Evolutionary conservation across 2,329 filamentous ascomycete genomes (phyloP).

Genomic region (Fusarium hostae): DNA sequence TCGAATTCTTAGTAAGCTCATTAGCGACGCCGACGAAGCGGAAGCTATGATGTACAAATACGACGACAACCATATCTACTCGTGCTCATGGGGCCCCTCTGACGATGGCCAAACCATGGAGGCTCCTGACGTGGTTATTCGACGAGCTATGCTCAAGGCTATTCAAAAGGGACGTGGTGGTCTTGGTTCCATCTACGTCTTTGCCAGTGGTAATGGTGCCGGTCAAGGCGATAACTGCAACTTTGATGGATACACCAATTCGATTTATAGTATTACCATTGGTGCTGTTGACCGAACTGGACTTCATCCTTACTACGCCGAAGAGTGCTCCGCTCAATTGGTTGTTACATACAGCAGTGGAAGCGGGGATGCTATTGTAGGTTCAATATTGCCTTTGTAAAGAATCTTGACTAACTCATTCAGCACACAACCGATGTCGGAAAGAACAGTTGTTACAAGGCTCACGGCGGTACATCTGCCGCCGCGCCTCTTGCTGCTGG

Average conservation of each 20-base stretch:
- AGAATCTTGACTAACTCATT: conserved; percentile 8
- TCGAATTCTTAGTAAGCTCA: conserved; percentile 89
- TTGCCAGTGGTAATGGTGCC: conserved; percentile 93
- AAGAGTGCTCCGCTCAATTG: conserved; percentile 93
- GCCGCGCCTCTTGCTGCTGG: conserved; percentile 93
- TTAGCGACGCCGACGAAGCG: conserved; percentile 92
- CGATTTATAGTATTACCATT: conserved; percentile 98
- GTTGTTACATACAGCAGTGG: conserved; percentile 98
- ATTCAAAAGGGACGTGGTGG: conserved; percentile 87
- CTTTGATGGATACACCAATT: conserved; percentile 99
- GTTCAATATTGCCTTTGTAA: conserved; percentile 42
- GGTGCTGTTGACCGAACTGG: conserved; percentile 91
- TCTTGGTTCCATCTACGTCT: conserved; percentile 92
- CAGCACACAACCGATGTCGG: conserved; percentile 96
- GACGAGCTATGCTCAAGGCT: conserved; percentile 89
- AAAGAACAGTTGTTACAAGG: conserved; percentile 77
- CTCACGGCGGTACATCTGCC: conserved; percentile 95
- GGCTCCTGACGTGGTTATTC: conserved; percentile 87
- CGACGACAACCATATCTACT: conserved; percentile 95
- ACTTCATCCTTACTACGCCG: conserved; percentile 93
- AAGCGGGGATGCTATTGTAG: conserved; percentile 81
- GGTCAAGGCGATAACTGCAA: conserved; percentile 94
- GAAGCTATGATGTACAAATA: conserved; percentile 91
- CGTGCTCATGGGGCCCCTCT: conserved; percentile 97
- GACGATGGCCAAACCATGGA: conserved; percentile 97